Evolutionary conservation across 345 rosid species (phyloP).

Genomic region (Salix koriyanagi): DNA sequence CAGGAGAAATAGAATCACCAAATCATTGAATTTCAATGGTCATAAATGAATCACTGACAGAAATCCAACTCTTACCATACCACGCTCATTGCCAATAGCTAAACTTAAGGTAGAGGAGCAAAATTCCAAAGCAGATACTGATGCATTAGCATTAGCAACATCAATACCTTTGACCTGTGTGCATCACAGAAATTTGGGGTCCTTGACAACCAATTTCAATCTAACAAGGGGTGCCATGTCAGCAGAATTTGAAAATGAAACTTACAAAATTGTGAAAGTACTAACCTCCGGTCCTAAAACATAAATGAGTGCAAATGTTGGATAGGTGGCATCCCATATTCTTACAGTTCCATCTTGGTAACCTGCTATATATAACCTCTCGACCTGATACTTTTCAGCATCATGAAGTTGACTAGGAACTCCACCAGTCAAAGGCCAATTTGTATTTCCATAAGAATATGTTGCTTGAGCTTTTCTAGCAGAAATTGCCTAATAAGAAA

Average conservation of each 20-base stretch:
- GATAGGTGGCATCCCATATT: slow-evolving; percentile 28
- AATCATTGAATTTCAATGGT: slow-evolving; percentile 3
- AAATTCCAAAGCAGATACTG: slow-evolving; percentile 23
- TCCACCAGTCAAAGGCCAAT: slow-evolving; percentile 32
- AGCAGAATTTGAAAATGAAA: slow-evolving; percentile 4
- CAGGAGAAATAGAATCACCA: slow-evolving; percentile 23
- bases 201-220: slow-evolving; percentile 6
- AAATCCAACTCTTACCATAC: slow-evolving; percentile 31
- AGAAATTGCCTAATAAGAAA: slow-evolving; percentile 48
- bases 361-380: slow-evolving; percentile 28
- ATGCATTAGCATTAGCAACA: slow-evolving; percentile 8
- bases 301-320: slow-evolving; percentile 20
- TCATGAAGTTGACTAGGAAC: slow-evolving; percentile 11
- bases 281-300: slow-evolving; percentile 25
- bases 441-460: slow-evolving; percentile 19
- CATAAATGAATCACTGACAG: slow-evolving; percentile 5
- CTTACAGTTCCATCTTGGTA: slow-evolving; percentile 28
- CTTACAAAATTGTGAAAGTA: slow-evolving; percentile 14
- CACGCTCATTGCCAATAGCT: slow-evolving; percentile 34
- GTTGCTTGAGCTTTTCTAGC: slow-evolving; percentile 47
- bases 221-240: slow-evolving; percentile 3
- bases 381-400: slow-evolving; percentile 25
- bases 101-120: slow-evolving; percentile 20
- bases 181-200: background rate
- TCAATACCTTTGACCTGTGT: slow-evolving; percentile 20